Percentiles rank a stretch among this genome's conserved stretches.
These are phyloP conservation scores for Salvia sclarea DNA, from an alignment of 305 asterid species.

Conservation along the genomic window DNA sequence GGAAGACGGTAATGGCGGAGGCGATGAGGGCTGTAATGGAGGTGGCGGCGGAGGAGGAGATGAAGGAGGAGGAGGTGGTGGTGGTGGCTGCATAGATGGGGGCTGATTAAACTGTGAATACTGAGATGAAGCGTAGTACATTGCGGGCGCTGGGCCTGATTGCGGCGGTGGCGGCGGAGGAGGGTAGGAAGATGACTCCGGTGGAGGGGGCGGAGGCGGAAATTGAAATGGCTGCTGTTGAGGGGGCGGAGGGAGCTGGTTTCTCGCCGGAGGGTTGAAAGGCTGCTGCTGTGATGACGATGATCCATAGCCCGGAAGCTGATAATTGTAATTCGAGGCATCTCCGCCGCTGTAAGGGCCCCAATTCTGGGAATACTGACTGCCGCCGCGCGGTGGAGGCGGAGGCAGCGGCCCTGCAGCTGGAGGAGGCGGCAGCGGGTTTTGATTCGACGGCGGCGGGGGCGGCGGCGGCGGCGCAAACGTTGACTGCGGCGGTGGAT, in stretches of 20 bases:
- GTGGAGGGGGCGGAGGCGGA: constrained; percentile 73
- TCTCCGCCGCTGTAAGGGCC: constrained; percentile 50
- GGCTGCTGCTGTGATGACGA: constrained; percentile 45
- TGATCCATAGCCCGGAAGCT: constrained; percentile 44
- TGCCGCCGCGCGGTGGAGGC: constrained; percentile 50
- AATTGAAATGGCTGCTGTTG: constrained; percentile 62
- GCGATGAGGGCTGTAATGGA: constrained; percentile 66
- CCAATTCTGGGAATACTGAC: constrained; percentile 77
- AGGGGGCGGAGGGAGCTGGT: constrained; percentile 59
- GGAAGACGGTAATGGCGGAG: constrained; percentile 66
- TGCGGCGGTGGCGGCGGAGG: constrained; percentile 55
- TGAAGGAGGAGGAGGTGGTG: constrained; percentile 71
- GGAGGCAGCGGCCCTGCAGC: constrained; percentile 50
- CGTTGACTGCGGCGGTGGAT: constrained; percentile 72
- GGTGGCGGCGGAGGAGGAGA: constrained; percentile 85
- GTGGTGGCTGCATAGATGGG: constrained; percentile 57
- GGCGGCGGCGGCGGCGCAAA: constrained; percentile 66
- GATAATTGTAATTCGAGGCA: constrained; percentile 46
- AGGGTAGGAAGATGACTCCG: constrained; percentile 60
- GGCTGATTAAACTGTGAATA: constrained; percentile 60
- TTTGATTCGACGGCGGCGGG: constrained; percentile 73
- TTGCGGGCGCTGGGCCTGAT: constrained; percentile 43
- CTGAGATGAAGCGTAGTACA: constrained; percentile 51
- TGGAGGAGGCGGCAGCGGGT: constrained; percentile 51
- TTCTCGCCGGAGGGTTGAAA: constrained; percentile 47